Evolutionary conservation across 176 grass and related monocot genomes (phyloP), one percentile per base, ranked within the genome.

Genomic region (Lolium multiflorum): DNA sequence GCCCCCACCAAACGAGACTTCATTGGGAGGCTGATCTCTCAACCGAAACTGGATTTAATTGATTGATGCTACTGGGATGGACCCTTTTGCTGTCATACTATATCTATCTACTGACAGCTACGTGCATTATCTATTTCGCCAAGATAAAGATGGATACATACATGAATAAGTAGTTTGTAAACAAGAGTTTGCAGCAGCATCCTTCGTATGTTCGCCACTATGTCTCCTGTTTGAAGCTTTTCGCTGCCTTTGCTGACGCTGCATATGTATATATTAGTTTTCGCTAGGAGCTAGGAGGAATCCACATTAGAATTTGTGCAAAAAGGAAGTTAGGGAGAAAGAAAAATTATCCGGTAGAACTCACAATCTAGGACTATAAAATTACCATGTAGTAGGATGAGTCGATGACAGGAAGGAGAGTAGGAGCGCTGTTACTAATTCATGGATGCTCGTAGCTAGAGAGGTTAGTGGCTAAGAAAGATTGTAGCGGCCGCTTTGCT

Each of bases 291-390:
- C 41, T 12, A 31, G 16, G 6, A 64, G 64, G 72, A 78, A 86
- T 90, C 89, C 8, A 48, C 74, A 73, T 87, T 48, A 87, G 13
- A 87, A 90, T 83, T 72, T 48, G 73, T 87, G 84, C 79, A 15
- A 14, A 14, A 62, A 77, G 68, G 6, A 43, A 28, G 14, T 0
- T 9, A 58, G 39, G 39, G 18, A 74, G 3, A 14, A 58, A 31
- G 21, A 3, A 11, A 11, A 61, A 22, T 61, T 61, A 61, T 61
- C 58, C n/a, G 18, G 4, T 59, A 54, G 7, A 52, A n/a, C 7
- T 35, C 73, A 35, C 9, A 54, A 17, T 54, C 51, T 54, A 14
- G 21, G 21, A 17, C 22, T 83, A 9, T 37, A 7, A 72, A 54
- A 50, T 38, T 43, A 21, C 26, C 38, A 15, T 28, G 39, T 16